phyloP scores from a whole-genome alignment of 768 basidiomycete genomes.

The Tubosaeta sp. region DNA sequence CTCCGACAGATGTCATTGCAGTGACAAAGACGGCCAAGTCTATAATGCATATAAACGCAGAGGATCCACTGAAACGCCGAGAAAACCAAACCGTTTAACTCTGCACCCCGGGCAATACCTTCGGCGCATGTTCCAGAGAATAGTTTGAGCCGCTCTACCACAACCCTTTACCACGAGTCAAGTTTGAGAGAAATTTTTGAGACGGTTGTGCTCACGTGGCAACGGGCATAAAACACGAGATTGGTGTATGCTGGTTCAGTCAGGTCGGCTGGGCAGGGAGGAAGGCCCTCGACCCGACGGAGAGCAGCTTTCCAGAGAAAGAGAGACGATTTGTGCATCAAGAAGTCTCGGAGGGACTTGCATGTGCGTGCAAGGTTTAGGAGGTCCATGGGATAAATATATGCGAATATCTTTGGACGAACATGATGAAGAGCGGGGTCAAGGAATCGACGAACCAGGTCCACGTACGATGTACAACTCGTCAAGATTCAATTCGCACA shows the following conservation, averaged over 20 bases:
- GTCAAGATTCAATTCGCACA: conserved; percentile 18
- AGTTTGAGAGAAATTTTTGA: background rate
- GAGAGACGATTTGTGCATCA: conserved; percentile 31
- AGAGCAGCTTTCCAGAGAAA: conserved; percentile 28
- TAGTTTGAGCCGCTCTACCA: conserved; percentile 1
- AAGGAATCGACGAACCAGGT: background rate
- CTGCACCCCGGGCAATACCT: conserved; percentile 16
- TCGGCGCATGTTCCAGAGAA: conserved; percentile 17
- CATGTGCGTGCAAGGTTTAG: conserved; percentile 39
- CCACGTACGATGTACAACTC: conserved; percentile 18
- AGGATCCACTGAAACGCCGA: background rate
- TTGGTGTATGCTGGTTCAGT: conserved; percentile 43
- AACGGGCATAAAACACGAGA: conserved; percentile 34
- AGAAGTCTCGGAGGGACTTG: conserved; percentile 35
- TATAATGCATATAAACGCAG: background rate
- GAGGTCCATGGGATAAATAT: conserved; percentile 34
- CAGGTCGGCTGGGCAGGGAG: conserved; percentile 42
- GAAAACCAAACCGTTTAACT: conserved; percentile 4
- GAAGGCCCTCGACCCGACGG: conserved; percentile 35
- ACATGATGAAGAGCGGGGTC: background rate
- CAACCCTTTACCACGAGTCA: conserved; percentile 8
- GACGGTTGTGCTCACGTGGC: conserved; percentile 9
- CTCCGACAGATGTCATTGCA: background rate
- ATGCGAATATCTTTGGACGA: conserved; percentile 34
- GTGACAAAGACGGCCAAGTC: background rate